phyloP scores from a whole-genome alignment of 129 eudicot genomes.

The carrot (Daucus carota) region DNA sequence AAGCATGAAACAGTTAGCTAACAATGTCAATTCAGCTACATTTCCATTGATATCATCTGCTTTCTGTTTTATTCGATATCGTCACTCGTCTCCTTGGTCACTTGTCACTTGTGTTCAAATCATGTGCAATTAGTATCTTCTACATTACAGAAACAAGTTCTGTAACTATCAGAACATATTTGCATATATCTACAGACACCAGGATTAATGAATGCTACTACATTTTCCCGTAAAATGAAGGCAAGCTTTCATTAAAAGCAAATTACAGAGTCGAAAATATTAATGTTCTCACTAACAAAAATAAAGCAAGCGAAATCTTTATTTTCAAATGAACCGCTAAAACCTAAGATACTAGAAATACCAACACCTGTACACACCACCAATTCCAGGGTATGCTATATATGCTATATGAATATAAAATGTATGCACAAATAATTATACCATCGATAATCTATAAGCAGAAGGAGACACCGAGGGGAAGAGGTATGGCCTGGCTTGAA shows the following conservation, averaged over 20 bases:
- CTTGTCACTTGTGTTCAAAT: too few relatives aligned
- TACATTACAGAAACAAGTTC: too few relatives aligned
- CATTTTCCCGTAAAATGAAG: too few relatives aligned
- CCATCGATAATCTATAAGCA: slow-evolving; percentile 27
- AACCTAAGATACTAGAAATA: not conserved
- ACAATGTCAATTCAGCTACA: too few relatives aligned
- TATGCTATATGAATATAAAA: not conserved
- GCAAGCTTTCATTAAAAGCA: not conserved
- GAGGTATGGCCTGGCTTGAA: slow-evolving; percentile 14
- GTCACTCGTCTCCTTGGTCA: too few relatives aligned
- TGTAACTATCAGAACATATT: too few relatives aligned
- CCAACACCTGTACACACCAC: slow-evolving; percentile 43
- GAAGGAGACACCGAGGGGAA: slow-evolving; percentile 6
- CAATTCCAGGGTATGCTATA: slow-evolving; percentile 19
- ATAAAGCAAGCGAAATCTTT: not conserved
- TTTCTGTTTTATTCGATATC: too few relatives aligned
- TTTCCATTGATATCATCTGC: too few relatives aligned
- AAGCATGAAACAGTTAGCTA: too few relatives aligned
- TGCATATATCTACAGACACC: too few relatives aligned
- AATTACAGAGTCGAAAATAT: not conserved
- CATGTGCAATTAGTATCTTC: too few relatives aligned
- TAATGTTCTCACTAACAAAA: not conserved
- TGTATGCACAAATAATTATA: slow-evolving; percentile 27
- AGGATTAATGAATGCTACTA: too few relatives aligned
- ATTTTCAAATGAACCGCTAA: not conserved